Evolutionary conservation across 2,329 filamentous ascomycete genomes (phyloP).

Genomic region (Microdochium paspali): DNA sequence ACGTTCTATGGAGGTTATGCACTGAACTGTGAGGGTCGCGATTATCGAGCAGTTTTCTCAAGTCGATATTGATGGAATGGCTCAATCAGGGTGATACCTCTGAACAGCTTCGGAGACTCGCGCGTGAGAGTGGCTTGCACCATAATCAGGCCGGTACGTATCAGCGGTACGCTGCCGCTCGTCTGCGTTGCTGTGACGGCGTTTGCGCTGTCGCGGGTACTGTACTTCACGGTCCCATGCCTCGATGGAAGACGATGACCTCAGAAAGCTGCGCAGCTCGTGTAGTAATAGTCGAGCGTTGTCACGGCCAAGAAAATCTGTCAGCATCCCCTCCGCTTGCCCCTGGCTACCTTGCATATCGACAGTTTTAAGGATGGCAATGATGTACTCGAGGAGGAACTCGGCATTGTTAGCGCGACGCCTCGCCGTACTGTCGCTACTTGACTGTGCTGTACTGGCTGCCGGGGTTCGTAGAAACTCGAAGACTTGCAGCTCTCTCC

Average conservation of each 20-base stretch:
- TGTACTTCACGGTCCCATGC: conserved; percentile 78
- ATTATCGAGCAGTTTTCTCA: too few relatives aligned
- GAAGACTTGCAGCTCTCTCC: conserved; percentile 78
- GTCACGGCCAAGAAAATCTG: conserved; percentile 67
- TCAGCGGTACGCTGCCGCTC: background rate
- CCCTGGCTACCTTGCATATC: conserved; percentile 73
- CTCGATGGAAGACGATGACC: conserved; percentile 67
- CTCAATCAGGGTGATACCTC: background rate
- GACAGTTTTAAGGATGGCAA: conserved; percentile 74
- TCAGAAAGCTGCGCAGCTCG: conserved; percentile 72
- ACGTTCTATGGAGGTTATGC: too few relatives aligned
- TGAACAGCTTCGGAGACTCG: background rate
- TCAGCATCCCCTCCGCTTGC: conserved; percentile 68
- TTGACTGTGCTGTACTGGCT: conserved; percentile 9
- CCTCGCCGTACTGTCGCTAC: conserved; percentile 14
- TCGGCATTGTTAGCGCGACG: conserved; percentile 62
- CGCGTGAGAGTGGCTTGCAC: too few relatives aligned
- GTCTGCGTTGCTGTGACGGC: conserved; percentile 3
- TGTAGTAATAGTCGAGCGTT: conserved; percentile 72
- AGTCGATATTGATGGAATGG: background rate
- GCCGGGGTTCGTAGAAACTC: conserved; percentile 47
- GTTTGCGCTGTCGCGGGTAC: conserved; percentile 34
- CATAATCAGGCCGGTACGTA: background rate
- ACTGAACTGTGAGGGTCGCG: too few relatives aligned
- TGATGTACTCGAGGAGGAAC: conserved; percentile 76